These are phyloP conservation scores for Colletotrichum sansevieriae DNA, from an alignment of 2,329 filamentous ascomycete species.

Conservation along the genomic window DNA sequence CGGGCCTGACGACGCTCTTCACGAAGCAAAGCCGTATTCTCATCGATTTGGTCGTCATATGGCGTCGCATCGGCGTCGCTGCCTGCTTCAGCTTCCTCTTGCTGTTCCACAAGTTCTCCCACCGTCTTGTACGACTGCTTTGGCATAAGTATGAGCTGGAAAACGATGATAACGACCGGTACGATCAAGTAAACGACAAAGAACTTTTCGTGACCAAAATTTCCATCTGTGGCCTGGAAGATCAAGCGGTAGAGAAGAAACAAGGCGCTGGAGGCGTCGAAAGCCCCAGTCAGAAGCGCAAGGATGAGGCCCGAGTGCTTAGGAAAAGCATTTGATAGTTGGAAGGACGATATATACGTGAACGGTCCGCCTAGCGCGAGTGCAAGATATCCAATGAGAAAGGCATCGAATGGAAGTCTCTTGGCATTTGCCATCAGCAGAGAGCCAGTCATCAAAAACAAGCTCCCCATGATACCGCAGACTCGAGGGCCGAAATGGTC, in stretches of 20 bases:
- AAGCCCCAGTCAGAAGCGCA: constrained; percentile 83
- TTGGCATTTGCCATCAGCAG: constrained; percentile 78
- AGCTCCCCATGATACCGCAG: constrained; percentile 77
- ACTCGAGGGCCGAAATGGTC: constrained; percentile 85
- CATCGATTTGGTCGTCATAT: constrained; percentile 69
- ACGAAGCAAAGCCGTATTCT: constrained; percentile 66
- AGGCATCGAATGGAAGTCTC: constrained; percentile 78
- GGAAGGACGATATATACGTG: constrained; percentile 85
- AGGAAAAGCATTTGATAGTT: constrained; percentile 87
- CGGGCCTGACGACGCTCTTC: constrained; percentile 71
- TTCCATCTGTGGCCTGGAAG: constrained; percentile 68
- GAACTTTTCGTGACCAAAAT: constrained; percentile 75
- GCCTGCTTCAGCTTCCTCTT: constrained; percentile 64
- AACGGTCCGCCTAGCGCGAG: constrained; percentile 85
- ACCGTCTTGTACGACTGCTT: constrained; percentile 85
- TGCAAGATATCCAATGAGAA: constrained; percentile 80
- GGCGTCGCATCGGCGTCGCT: constrained; percentile 48
- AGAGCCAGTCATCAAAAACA: constrained; percentile 78
- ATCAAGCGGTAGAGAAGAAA: constrained; percentile 81
- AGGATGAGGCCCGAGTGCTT: constrained; percentile 82
- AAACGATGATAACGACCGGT: constrained; percentile 73
- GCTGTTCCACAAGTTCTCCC: constrained; percentile 83
- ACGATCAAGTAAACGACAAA: constrained; percentile 81
- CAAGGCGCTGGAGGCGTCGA: constrained; percentile 84
- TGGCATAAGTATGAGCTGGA: constrained; percentile 81